Conservation (phyloP, 228 moss, liverwort and hornwort genomes). For the Sphagnum fallax region DNA sequence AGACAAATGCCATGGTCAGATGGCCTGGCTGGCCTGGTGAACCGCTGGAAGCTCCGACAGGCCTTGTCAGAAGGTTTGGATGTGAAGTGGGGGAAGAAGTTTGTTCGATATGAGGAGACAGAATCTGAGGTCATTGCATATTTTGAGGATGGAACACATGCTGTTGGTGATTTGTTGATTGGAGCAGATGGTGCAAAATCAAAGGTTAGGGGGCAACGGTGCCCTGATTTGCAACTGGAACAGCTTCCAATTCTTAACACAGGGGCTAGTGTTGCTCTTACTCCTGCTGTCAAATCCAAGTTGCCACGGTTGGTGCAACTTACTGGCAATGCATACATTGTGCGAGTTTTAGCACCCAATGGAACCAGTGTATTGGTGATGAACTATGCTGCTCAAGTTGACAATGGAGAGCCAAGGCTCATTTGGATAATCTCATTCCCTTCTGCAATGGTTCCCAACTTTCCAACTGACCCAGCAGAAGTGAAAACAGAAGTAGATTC, state of each 20-base stretch:
- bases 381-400: slow-evolving; percentile 16
- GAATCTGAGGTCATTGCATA: slow-evolving; percentile 25
- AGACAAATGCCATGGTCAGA: slow-evolving; percentile 3
- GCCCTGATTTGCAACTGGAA: slow-evolving; percentile 9
- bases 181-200: slow-evolving; percentile 43
- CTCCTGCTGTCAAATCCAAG: slow-evolving; percentile 1
- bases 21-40: slow-evolving; percentile 17
- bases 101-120: slow-evolving; percentile 30
- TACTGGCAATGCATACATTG: slow-evolving; percentile 3
- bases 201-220: slow-evolving; percentile 22
- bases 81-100: slow-evolving; percentile 29
- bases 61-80: slow-evolving; percentile 25
- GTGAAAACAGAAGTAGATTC: slow-evolving; percentile 27
- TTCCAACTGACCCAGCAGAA: slow-evolving; percentile 11
- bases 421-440: slow-evolving; percentile 38
- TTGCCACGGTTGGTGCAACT: slow-evolving; percentile 14
- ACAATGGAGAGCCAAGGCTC: slow-evolving; percentile 14
- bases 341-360: slow-evolving; percentile 11
- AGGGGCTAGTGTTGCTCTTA: slow-evolving; percentile 14
- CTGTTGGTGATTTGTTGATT: slow-evolving; percentile 22
- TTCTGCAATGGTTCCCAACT: slow-evolving; percentile 1
- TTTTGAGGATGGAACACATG: slow-evolving; percentile 40
- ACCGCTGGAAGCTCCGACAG: slow-evolving; percentile 31
- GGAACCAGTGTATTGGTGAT: slow-evolving; percentile 27
- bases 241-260: slow-evolving; percentile 16